Conservation (phyloP, 2,329 filamentous ascomycete species). For the Eutypella sp. region DNA sequence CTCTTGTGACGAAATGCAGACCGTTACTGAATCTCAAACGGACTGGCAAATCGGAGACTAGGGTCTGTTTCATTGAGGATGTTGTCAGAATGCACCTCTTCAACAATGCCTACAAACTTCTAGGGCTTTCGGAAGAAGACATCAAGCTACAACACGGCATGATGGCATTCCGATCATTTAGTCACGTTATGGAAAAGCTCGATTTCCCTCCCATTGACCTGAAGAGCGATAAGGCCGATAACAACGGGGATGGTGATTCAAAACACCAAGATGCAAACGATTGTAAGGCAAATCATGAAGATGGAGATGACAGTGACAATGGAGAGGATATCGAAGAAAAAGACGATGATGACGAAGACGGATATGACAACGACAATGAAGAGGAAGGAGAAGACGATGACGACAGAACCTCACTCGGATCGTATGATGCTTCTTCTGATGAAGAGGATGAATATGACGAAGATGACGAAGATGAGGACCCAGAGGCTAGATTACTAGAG, state of each 20-base stretch:
- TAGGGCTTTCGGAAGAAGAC: conserved; percentile 33
- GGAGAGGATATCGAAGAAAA: conserved; percentile 6
- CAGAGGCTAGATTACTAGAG: conserved; percentile 23
- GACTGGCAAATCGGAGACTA: conserved; percentile 12
- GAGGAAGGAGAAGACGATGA: conserved; percentile 9
- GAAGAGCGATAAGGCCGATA: conserved; percentile 6
- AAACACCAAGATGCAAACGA: conserved; percentile 5
- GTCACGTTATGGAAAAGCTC: conserved; percentile 31
- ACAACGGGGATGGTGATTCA: neutral
- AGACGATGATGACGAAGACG: conserved; percentile 3
- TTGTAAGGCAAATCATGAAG: conserved; percentile 5
- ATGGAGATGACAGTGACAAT: conserved; percentile 6
- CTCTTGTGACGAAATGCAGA: conserved; percentile 33
- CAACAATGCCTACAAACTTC: conserved; percentile 30
- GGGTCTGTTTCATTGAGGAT: conserved; percentile 26
- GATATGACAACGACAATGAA: conserved; percentile 1
- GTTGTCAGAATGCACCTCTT: conserved; percentile 35
- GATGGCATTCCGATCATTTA: conserved; percentile 32
- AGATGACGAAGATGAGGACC: conserved; percentile 17
- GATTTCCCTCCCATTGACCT: conserved; percentile 20
- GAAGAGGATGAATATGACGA: too few species aligned
- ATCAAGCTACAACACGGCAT: conserved; percentile 38
- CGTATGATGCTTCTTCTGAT: conserved; percentile 11
- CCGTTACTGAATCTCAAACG: conserved; percentile 27
- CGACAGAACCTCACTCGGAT: neutral